phyloP scores from a whole-genome alignment of 148 eudicot genomes.

The Camellia japonica region DNA sequence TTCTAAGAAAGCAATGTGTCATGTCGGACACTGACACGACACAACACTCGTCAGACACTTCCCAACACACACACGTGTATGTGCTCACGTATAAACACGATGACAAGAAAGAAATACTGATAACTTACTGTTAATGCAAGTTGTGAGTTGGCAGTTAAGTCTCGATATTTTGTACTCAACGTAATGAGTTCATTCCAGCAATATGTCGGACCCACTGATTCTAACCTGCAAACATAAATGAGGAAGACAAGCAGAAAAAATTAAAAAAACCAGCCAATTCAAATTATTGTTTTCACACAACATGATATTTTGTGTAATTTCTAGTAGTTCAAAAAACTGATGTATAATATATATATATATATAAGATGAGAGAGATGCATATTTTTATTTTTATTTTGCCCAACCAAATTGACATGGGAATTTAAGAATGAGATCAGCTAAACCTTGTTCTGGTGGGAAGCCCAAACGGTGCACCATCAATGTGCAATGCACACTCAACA shows the following conservation, averaged over 20 bases:
- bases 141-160: conserved; percentile 86
- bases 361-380: neutral
- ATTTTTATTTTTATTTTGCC: neutral
- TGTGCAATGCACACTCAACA: conserved; percentile 84
- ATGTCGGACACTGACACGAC: too few relatives aligned
- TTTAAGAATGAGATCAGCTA: neutral
- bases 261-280: neutral
- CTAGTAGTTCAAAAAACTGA: neutral
- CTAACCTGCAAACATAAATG: conserved; percentile 50
- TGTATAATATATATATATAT: neutral
- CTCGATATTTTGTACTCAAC: conserved; percentile 90
- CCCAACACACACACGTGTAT: neutral
- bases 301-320: neutral
- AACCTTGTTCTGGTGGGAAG: conserved; percentile 92
- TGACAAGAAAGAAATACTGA: neutral
- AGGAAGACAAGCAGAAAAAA: neutral
- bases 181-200: conserved; percentile 90
- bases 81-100: neutral
- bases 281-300: too few relatives aligned
- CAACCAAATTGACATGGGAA: neutral
- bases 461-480: conserved; percentile 93
- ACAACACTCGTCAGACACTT: too few relatives aligned
- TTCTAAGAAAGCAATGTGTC: too few relatives aligned
- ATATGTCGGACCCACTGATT: conserved; percentile 69
- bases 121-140: conserved; percentile 75